These are phyloP conservation scores for Dioszegia hungarica DNA, from an alignment of 768 basidiomycete species.

Conservation along the genomic window DNA sequence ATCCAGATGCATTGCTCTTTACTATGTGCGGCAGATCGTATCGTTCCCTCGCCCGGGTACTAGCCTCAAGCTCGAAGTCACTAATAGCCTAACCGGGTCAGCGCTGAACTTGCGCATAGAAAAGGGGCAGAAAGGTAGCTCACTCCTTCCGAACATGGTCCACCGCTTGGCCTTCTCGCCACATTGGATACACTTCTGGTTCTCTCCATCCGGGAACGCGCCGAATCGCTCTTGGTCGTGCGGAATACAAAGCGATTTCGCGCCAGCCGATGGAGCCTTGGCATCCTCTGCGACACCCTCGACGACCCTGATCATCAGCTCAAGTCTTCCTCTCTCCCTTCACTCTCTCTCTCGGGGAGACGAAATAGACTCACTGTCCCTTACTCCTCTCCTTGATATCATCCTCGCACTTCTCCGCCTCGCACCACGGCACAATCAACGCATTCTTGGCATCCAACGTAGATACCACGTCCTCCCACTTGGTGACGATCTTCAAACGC, in stretches of 20 bases:
- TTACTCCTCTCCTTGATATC: conserved; percentile 94
- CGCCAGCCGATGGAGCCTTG: conserved; percentile 92
- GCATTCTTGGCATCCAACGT: conserved; percentile 81
- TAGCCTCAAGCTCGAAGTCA: too few species aligned
- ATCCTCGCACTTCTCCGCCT: conserved; percentile 86
- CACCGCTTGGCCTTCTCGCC: conserved; percentile 84
- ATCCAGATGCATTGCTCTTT: too few species aligned
- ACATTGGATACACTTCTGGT: conserved; percentile 83
- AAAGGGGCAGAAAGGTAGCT: conserved; percentile 23
- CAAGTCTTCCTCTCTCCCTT: background rate
- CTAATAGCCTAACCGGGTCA: too few species aligned
- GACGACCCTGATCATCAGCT: conserved; percentile 51
- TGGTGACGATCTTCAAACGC: conserved; percentile 65
- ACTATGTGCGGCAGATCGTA: too few species aligned
- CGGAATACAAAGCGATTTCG: conserved; percentile 93
- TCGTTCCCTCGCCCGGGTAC: too few species aligned
- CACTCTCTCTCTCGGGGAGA: background rate
- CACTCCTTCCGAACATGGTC: conserved; percentile 82
- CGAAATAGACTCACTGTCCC: conserved; percentile 59
- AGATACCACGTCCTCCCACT: conserved; percentile 92
- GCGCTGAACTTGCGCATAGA: too few species aligned
- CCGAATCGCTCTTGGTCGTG: conserved; percentile 84
- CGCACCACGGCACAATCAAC: conserved; percentile 93
- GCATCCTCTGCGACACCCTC: conserved; percentile 80
- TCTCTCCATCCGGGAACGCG: conserved; percentile 68